Percentiles rank a stretch among this genome's conserved stretches.
Conservation (phyloP, 2,329 filamentous ascomycete species). For the Akanthomyces dipterigenus region DNA sequence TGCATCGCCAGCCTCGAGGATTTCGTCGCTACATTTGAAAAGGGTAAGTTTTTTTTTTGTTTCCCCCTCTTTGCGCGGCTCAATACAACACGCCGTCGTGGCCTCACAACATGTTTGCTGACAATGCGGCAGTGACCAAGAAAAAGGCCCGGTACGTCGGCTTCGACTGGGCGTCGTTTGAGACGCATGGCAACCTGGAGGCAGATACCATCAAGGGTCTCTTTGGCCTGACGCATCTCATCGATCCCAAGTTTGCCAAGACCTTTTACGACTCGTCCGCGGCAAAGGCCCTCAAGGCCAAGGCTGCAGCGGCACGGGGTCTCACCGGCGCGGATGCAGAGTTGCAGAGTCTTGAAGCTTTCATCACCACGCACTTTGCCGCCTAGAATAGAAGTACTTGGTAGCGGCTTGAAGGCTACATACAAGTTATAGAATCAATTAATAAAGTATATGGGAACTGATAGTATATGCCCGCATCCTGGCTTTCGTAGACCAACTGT, state of each 20-base stretch:
- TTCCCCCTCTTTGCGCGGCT: too few relatives aligned
- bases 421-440: too few relatives aligned
- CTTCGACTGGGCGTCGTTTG: constrained; percentile 26
- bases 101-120: background rate
- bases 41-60: too few relatives aligned
- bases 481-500: too few relatives aligned
- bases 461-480: too few relatives aligned
- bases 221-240: constrained; percentile 29
- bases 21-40: constrained; percentile 26
- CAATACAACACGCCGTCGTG: background rate
- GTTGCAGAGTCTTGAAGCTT: constrained; percentile 21
- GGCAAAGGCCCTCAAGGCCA: constrained; percentile 23
- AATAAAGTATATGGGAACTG: too few relatives aligned
- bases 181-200: constrained; percentile 25
- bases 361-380: constrained; percentile 20
- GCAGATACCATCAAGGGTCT: constrained; percentile 31
- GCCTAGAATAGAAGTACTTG: background rate
- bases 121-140: constrained; percentile 20
- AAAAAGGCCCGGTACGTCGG: constrained; percentile 25
- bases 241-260: constrained; percentile 27
- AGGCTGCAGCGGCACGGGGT: constrained; percentile 21
- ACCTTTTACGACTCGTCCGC: constrained; percentile 20
- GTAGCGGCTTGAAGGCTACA: too few relatives aligned
- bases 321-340: constrained; percentile 16
- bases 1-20: constrained; percentile 24